Evolutionary conservation across 371 early-diverging fungal genomes (phyloP), one percentile per base, ranked within the genome.

Genomic region (Mortierella sp.): DNA sequence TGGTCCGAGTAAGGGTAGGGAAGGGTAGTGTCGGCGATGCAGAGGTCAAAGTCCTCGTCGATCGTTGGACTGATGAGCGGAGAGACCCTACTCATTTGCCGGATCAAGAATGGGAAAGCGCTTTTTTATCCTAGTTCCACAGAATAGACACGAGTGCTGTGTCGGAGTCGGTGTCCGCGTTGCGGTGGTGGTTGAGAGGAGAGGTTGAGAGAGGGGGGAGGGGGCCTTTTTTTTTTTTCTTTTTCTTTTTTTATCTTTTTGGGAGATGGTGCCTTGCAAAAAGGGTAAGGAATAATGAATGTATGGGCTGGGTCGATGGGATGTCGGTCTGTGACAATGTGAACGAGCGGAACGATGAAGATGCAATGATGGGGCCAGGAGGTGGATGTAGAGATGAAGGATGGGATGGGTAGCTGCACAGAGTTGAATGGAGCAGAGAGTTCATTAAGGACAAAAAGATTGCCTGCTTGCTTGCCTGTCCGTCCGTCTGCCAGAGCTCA

Each of bases 1-100:
- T 77, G 79, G 46, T 77, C 79, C 12, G 79, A 77, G 60, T 77
- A 72, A 7, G 79, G 79, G 59, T 66, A 77, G 30, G 79, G 79
- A 1, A 77, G 72, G 53, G 68, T 77, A 21, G 79, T 77, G 30
- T 77, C 79, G n/a, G 79, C 68, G 62, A 77, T 77, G 55, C 79
- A 68, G 16, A 77, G 73, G 57, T 77, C 79, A 68, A 69, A 77
- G 59, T 77, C 79, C 57, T 77, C 79, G 66, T 77, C 79, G 51
- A 77, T 69, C 50, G 62, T 62, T 19, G 80, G 73, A 16, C 60
- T 48, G 30, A 64, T 46, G 29, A 52, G n/a, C 15, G 72, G 65
- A 15, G 77, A 68, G 7, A 57, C 4, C 16, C 66, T 64, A 23
- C 68, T 76, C 77, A 76, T n/a, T n/a, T 66, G 71, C 30, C 3